Base-by-base conservation (phyloP, 176 grass and related monocot species). In the Secale cereale region DNA sequence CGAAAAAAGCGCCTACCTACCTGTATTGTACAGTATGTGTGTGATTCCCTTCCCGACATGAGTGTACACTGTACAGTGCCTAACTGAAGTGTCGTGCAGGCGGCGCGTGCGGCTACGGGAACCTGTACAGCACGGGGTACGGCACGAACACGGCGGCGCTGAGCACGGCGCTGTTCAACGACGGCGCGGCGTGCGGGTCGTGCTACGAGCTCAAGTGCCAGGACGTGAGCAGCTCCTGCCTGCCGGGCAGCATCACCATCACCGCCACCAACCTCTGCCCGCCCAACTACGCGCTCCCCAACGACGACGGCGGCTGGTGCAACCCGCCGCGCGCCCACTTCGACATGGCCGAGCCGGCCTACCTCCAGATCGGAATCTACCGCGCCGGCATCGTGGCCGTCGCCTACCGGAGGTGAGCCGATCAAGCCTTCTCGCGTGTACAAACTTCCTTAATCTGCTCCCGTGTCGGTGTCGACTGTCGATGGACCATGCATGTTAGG, bases 131-230 rank as follows among this genome's bases (percentile, higher is more conserved):
- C 76, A 87, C 56, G 25, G 92, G 92, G 22, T 94, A 94, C 70
- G 86, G 89, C 41, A 94, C 89, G 14, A 91, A 91, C 91, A 98
- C 96, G 17, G 91, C 96, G 77, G 96, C 96, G 61, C 83, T 98
- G 50, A 98, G 96, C 91, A 98, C 93, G 54, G 91, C 91, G 16
- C 89, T 98, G n/a, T 98, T 98, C 91, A 92, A 92, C 91, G 87
- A 87, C 80, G 91, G 87, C 87, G 87, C 87, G 81, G 87, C 83
- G 36, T 94, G 92, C 86, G 92, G 92, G 31, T 83, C 86, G 3
- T 94, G 89, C 86, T 94, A 88, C 86, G 94, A 97, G 92, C 56
- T 97, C 31, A 84, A 82, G 40, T 97, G 94, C 83, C 83, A 90
- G 71, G 84, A 46, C 43, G 43, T 15, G 4, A 5, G 32, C 45